These are phyloP conservation scores for Eucommia ulmoides DNA, from an alignment of 257 asterid species.

Conservation along the genomic window DNA sequence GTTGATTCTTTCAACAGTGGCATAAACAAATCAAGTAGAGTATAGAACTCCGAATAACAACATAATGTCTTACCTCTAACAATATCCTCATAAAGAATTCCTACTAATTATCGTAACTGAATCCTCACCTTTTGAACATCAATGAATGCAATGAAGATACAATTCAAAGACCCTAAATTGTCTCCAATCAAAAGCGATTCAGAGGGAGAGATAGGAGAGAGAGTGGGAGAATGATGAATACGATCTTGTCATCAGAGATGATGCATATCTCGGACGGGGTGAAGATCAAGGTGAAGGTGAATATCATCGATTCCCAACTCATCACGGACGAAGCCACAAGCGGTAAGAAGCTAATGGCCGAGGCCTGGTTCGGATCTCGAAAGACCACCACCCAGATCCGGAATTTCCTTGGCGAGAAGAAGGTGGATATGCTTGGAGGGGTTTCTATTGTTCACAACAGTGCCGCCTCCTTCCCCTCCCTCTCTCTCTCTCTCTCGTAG, in stretches of 20 bases:
- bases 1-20: too few species aligned
- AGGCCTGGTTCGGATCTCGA: conserved; percentile 78
- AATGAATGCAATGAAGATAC: too few species aligned
- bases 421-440: conserved; percentile 52
- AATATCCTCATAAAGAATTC: too few species aligned
- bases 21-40: too few species aligned
- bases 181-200: too few species aligned
- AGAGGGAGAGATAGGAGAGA: not conserved
- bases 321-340: conserved; percentile 55
- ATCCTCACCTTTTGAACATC: too few species aligned
- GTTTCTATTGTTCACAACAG: conserved; percentile 30
- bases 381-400: conserved; percentile 86
- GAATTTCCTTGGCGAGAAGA: conserved; percentile 83
- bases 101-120: too few species aligned
- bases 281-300: conserved; percentile 59
- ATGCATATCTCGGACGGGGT: conserved; percentile 77
- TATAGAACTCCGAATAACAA: too few species aligned
- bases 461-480: too few species aligned
- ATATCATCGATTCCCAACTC: conserved; percentile 65
- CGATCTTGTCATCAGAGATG: conserved; percentile 48
- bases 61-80: too few species aligned
- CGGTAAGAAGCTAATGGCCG: conserved; percentile 59
- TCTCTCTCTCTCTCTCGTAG: too few species aligned
- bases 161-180: too few species aligned
- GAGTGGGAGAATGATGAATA: conserved; percentile 66